Evolutionary conservation across 2,329 filamentous ascomycete genomes (phyloP), one percentile per base, ranked within the genome.

Genomic region (Beauveria bassiana): DNA sequence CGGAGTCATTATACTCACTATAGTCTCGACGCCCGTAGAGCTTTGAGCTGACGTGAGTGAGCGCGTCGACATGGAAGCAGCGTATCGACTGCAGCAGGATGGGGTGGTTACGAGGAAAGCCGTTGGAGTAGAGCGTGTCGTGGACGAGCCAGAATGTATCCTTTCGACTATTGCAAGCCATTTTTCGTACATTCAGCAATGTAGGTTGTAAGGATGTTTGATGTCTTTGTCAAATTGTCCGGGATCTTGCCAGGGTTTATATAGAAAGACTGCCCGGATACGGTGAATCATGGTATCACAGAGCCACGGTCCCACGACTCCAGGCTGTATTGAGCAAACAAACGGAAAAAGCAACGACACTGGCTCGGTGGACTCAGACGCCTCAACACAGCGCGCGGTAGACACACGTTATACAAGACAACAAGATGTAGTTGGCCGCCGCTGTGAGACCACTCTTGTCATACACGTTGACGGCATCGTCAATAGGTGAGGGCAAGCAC

Each of bases 61-160:
- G 38, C 20, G 38, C 56, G 28, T 59, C 56, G 9, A 59, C 46
- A 24, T 43, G 47, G 26, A 59, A 59, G 57, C 34, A 12, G 7
- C 24, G 34, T 18, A 59, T 49, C 9, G 34, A 45, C 28, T 59
- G 34, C 22, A 45, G 38, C 20, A 59, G 47, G 22, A 52, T 45
- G 1, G 57, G 34, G n/a, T 51, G 34, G 38, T 28, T 40, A 16
- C 12, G 12, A 1, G 47, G 28, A 5, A 59, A 12, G 26, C 57
- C 38, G 26, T 59, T 59, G 31, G 46, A 47, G 12, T 49, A 51
- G 16, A 59, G 56, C 8, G 56, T 59, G 10, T 59, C 57, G 47
- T 52, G 57, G 2, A 38, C 10, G 57, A 59, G 57, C 22, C 12
- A 52, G 18, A 47, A 59, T 45, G 57, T 34, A 9, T 51, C 20